Evolutionary conservation across 441 rosid species (phyloP), one percentile per base, ranked within the genome.

Genomic region (Metrosideros polymorpha): DNA sequence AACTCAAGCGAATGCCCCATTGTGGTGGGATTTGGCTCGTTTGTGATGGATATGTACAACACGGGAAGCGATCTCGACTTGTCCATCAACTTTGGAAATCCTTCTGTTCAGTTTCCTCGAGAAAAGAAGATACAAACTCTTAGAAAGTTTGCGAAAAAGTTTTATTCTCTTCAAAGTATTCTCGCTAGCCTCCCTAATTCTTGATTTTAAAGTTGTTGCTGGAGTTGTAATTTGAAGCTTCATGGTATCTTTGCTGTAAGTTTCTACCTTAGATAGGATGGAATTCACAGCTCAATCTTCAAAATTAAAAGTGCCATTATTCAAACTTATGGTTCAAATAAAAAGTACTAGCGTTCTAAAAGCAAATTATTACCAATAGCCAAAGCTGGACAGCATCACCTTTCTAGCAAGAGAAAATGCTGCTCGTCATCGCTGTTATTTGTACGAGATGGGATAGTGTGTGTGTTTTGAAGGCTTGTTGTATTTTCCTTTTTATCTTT

Each of bases 1-100:
- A 49, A 87, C 84, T 86, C 79, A 15, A 49, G 86, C 49, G 93
- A 87, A 51, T 84, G 61, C 47, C 93, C 94, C 18, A 82, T 87
- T 45, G 91, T 93, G 42, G 92, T 92, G 89, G 92, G 82, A 83
- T 93, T 90, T 86, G 95, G 95, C n/a, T 93, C 95, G 32, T 92
- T 90, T 56, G 87, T 91, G 56, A 93, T 92, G 94, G 93, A 91
- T 86, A 87, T 89, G 90, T 91, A 89, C 87, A 85, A 79, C 57
- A 15, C 86, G 8, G 88, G 87, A 82, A 93, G 94, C 84, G 95
- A 93, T 88, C 88, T 93, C 43, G 95, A 93, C 85, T 85, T 93
- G 49, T 93, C 94, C 54, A 88, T 93, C 45, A 91, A 93, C 88
- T 92, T 93, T 53, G 84, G 84, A 52, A 52, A 79, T 25, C 75